A percentile compares a stretch with the other conserved stretches of the same genome.
Evolutionary conservation across 1,284 basidiomycete species (phyloP).

Genomic region (Naganishia cerealis): DNA sequence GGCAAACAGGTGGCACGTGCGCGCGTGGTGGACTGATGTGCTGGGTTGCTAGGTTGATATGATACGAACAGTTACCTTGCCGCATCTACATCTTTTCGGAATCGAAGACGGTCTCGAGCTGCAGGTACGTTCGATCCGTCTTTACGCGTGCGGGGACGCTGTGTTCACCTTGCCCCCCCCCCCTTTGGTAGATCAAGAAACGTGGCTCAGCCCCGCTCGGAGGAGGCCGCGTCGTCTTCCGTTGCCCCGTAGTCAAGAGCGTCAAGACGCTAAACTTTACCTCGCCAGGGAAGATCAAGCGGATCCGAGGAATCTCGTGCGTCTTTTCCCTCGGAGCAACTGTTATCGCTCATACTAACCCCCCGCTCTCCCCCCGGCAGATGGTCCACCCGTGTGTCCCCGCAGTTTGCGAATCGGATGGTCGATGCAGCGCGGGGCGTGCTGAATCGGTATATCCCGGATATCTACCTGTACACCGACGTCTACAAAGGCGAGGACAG

Average conservation of each 20-base stretch:
- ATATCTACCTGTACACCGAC: slow-evolving; percentile 97
- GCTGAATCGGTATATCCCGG: slow-evolving; percentile 93
- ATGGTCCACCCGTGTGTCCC: slow-evolving; percentile 89
- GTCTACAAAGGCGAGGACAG: slow-evolving; percentile 97
- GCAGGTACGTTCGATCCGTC: slow-evolving; percentile 58
- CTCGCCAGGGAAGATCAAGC: slow-evolving; percentile 83
- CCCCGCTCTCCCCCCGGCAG: slow-evolving; percentile 54
- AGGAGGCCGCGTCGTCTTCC: slow-evolving; percentile 87
- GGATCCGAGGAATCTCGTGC: slow-evolving; percentile 92
- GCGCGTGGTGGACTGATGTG: slow-evolving; percentile 25
- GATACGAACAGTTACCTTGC: slow-evolving; percentile 86
- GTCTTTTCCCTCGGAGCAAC: slow-evolving; percentile 46
- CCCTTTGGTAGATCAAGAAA: slow-evolving; percentile 76
- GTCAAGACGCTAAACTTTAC: slow-evolving; percentile 89
- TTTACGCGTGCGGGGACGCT: neutral
- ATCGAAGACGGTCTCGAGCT: slow-evolving; percentile 83
- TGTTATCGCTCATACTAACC: neutral
- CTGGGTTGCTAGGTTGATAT: slow-evolving; percentile 69
- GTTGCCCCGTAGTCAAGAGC: slow-evolving; percentile 87
- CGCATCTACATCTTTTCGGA: slow-evolving; percentile 86
- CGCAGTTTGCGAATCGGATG: slow-evolving; percentile 96
- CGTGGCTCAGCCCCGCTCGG: slow-evolving; percentile 87
- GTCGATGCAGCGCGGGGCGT: slow-evolving; percentile 89
- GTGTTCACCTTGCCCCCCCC: slow-evolving; percentile 26
- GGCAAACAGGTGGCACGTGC: neutral